Evolutionary conservation across 345 rosid genomes (phyloP), one percentile per base, ranked within the genome.

Genomic region (Hirschfeldia incana): DNA sequence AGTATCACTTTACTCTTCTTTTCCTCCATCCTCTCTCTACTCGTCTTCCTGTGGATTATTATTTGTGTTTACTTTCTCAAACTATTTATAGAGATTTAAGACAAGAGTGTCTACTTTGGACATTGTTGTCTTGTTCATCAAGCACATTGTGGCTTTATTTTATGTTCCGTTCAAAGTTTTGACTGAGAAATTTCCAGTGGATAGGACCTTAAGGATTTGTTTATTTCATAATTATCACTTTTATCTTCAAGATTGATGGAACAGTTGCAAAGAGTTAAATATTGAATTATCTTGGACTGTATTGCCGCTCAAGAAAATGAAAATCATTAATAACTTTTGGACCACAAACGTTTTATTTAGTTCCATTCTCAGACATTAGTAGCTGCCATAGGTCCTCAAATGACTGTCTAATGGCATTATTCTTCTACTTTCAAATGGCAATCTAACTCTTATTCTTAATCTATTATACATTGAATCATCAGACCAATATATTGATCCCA

Each of bases 1-100:
- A 82, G 39, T 65, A 12, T 82, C 34, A 82, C 83, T 76, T 71
- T 76, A 36, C 65, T 69, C n/a, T 33, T 64, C 27, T 49, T 37
- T 39, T 55, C 42, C 4, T 80, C 79, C 80, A 80, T 70, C 70
- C 6, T 29, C 4, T 29, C 32, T 29, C 32, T 0, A 29, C 2
- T 29, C 39, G 6, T 33, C 36, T 36, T 36, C 4, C 64, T 70
- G 39, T 65, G 27, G 26, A 12, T 42, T 70, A 16, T 55, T 34
- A 13, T 49, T 5, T 13, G 57, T 49, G 57, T 17, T 5, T 49
- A 2, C 17, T n/a, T n/a, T 49, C 17, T 49, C 57, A 13, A n/a
- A 49, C 29, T 9, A 9, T 63, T 39, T 39, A 39, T 39, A 39
- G 46, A 39, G 10, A 39, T 39, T 39, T 39, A 39, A 9, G 46